A percentile compares a stretch with the other conserved stretches of the same genome.
Conservation (phyloP, 495 filamentous ascomycete genomes). For the Penicillium manginii region DNA sequence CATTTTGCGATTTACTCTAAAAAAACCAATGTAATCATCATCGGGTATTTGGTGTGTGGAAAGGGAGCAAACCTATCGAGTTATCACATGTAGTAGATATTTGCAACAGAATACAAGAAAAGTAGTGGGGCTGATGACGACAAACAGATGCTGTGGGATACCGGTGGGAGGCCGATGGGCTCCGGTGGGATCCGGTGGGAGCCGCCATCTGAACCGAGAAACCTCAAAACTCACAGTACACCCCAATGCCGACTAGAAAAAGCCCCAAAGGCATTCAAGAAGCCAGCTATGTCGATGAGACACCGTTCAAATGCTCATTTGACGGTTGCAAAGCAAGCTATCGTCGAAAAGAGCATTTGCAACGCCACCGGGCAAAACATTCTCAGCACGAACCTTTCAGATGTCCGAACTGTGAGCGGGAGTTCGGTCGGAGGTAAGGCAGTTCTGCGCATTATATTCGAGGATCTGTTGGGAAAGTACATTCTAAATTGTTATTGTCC, state of each 20-base stretch:
- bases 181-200: constrained; percentile 1
- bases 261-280: not conserved
- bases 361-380: constrained; percentile 7
- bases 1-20: no score
- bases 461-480: no score
- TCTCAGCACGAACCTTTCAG: constrained; percentile 1
- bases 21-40: no score
- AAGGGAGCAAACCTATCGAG: no score
- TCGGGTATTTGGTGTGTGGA: no score
- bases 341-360: constrained; percentile 11
- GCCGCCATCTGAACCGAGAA: not conserved
- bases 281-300: not conserved
- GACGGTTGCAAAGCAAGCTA: constrained; percentile 7
- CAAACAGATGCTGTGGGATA: not conserved
- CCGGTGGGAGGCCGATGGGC: constrained; percentile 5
- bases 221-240: not conserved
- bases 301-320: constrained; percentile 1
- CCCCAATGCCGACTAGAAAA: not conserved
- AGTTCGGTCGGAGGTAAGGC: constrained; percentile 28
- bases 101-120: no score
- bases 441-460: no score
- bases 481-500: no score
- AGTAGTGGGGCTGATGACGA: not conserved
- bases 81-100: no score
- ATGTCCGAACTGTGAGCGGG: constrained; percentile 24